These are phyloP conservation scores for Yamadazyma mexicana DNA, from an alignment of 1,139 yeast genomes.

Conservation along the genomic window DNA sequence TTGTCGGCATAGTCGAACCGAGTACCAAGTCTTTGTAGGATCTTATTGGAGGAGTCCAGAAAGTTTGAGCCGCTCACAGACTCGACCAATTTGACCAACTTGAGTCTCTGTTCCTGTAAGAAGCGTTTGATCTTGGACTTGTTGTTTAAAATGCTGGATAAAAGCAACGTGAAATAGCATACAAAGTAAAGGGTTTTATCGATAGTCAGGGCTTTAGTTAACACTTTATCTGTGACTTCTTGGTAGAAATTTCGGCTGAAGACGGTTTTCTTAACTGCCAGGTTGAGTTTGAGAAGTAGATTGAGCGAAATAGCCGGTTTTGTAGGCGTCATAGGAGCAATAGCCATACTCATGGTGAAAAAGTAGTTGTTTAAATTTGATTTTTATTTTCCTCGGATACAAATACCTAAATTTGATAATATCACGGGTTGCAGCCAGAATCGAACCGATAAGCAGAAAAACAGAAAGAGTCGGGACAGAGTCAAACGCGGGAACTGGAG, in stretches of 20 bases:
- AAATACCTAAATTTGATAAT: constrained; percentile 1
- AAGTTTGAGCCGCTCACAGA: constrained; percentile 19
- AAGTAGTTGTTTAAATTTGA: constrained; percentile 1
- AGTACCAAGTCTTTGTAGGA: constrained; percentile 9
- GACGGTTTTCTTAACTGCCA: constrained; percentile 23
- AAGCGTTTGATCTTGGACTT: constrained; percentile 33
- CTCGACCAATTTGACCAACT: constrained; percentile 21
- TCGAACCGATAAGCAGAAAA: too few species aligned
- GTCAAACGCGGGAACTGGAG: too few species aligned
- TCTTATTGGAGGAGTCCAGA: constrained; percentile 18
- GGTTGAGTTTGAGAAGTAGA: constrained; percentile 22
- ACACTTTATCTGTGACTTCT: constrained; percentile 43
- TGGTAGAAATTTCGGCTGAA: constrained; percentile 42
- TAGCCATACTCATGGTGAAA: constrained; percentile 17
- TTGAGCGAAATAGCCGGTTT: constrained; percentile 12
- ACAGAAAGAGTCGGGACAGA: neutral
- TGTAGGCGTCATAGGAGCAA: constrained; percentile 17
- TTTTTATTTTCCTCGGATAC: constrained; percentile 8
- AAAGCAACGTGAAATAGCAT: constrained; percentile 43
- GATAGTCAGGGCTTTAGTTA: constrained; percentile 35
- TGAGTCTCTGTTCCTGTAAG: constrained; percentile 27
- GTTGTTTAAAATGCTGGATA: constrained; percentile 43
- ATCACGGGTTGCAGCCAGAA: neutral
- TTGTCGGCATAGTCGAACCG: constrained; percentile 9
- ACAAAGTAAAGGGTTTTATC: constrained; percentile 45